A percentile compares a stretch with the other conserved stretches of the same genome.
Evolutionary conservation across 1,284 basidiomycete species (phyloP).

Genomic region (Pyrrhoderma noxium): DNA sequence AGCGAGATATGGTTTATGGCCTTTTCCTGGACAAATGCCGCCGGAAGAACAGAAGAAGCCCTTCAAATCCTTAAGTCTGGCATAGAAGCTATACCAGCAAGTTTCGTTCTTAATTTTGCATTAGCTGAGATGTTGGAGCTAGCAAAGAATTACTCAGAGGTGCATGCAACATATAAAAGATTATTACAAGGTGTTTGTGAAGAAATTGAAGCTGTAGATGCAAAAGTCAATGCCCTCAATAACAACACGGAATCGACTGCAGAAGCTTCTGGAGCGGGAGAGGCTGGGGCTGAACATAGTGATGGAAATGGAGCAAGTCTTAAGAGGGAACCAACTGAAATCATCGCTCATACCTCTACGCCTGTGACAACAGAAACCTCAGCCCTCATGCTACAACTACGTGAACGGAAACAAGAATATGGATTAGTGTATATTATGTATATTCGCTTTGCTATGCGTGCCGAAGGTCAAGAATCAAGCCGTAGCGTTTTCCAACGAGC

Average conservation of each 20-base stretch:
- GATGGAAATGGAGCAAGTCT: not conserved
- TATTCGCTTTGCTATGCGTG: constrained; percentile 86
- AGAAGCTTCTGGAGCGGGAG: constrained; percentile 21
- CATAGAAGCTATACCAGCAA: constrained; percentile 82
- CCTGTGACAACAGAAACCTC: constrained; percentile 32
- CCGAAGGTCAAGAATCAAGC: constrained; percentile 54
- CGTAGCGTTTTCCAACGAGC: constrained; percentile 80
- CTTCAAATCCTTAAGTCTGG: constrained; percentile 77
- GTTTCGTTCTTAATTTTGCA: constrained; percentile 85
- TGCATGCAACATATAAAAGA: constrained; percentile 62
- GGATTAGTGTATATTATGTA: constrained; percentile 77
- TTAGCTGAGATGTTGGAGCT: constrained; percentile 81
- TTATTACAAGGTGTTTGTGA: constrained; percentile 64
- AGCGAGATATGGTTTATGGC: constrained; percentile 97
- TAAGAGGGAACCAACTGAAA: constrained; percentile 32
- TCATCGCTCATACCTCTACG: constrained; percentile 28
- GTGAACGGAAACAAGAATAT: constrained; percentile 58
- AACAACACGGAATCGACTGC: constrained; percentile 30
- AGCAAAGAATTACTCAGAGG: constrained; percentile 54
- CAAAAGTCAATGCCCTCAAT: constrained; percentile 33
- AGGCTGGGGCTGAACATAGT: constrained; percentile 25
- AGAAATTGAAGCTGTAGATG: constrained; percentile 69
- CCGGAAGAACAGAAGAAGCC: constrained; percentile 81
- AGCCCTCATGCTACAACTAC: constrained; percentile 44
- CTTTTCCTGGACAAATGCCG: constrained; percentile 67